Percentiles rank a stretch among this genome's conserved stretches.
These are phyloP conservation scores for Penicillium sp. DNA, from an alignment of 2,329 filamentous ascomycete genomes.

Conservation along the genomic window DNA sequence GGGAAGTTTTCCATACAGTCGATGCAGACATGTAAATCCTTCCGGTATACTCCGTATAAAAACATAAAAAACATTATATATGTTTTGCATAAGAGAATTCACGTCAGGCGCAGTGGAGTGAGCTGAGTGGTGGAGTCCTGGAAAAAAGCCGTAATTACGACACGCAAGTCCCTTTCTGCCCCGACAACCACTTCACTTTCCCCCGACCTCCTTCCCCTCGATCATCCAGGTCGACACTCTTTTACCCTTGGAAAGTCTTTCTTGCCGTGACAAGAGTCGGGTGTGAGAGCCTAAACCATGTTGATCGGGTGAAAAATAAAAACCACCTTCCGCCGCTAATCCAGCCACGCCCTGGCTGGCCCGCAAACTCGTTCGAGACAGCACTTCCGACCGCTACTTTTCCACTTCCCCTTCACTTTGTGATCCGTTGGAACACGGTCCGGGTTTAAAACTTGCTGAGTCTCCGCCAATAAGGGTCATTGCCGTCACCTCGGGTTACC, in stretches of 20 bases:
- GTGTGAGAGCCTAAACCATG: conserved; percentile 10
- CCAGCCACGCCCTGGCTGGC: conserved; percentile 11
- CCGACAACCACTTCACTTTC: conserved; percentile 5
- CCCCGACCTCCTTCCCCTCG: conserved; percentile 1
- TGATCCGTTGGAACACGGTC: conserved; percentile 15
- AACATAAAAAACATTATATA: too few relatives aligned
- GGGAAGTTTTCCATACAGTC: too few relatives aligned
- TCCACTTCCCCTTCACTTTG: conserved; percentile 4
- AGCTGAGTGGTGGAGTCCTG: conserved; percentile 14
- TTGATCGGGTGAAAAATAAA: conserved; percentile 13
- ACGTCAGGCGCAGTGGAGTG: too few relatives aligned
- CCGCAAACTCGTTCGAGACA: neutral
- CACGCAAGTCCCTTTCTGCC: conserved; percentile 12
- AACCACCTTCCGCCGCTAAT: neutral
- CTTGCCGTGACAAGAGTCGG: too few relatives aligned
- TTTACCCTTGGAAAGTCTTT: neutral
- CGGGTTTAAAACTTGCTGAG: conserved; percentile 13
- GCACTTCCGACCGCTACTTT: conserved; percentile 9
- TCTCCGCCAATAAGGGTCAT: conserved; percentile 20
- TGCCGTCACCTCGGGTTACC: conserved; percentile 22
- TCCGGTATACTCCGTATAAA: too few relatives aligned
- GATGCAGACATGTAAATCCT: too few relatives aligned
- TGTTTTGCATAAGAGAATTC: too few relatives aligned
- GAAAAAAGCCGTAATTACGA: conserved; percentile 11
- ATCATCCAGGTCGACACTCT: too few relatives aligned